Percentiles rank a stretch among this genome's conserved stretches.
phyloP scores from a whole-genome alignment of 164 flowering plant genomes.

The Tetracentron sinense region DNA sequence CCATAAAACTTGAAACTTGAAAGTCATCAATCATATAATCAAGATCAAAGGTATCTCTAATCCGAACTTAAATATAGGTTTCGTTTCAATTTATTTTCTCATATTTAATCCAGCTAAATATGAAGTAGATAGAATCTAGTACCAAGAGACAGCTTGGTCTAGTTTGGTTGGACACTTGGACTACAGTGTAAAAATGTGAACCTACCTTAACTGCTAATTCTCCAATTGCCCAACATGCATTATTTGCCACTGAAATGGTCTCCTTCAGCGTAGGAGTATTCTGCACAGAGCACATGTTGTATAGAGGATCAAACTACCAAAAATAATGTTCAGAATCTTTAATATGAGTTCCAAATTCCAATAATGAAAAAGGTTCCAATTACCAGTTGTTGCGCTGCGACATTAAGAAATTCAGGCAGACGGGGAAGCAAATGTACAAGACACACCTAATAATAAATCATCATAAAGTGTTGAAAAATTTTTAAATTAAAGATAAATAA shows the following conservation, averaged over 20 bases:
- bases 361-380: constrained; percentile 16
- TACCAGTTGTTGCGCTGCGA: constrained; percentile 89
- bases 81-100: background rate
- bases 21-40: background rate
- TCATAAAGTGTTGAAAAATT: background rate
- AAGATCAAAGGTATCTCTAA: background rate
- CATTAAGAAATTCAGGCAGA: constrained; percentile 71
- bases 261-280: constrained; percentile 63
- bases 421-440: constrained; percentile 79
- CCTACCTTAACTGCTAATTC: constrained; percentile 94
- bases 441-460: constrained; percentile 53
- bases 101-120: background rate
- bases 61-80: background rate
- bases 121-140: background rate
- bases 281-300: constrained; percentile 29
- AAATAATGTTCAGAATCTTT: background rate
- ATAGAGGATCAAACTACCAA: constrained; percentile 7
- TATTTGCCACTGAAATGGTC: constrained; percentile 87
- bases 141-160: background rate
- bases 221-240: constrained; percentile 99
- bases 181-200: background rate
- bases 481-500: background rate
- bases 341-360: background rate
- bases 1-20: background rate
- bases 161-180: background rate